Base-by-base conservation (phyloP, 2,329 filamentous ascomycete genomes). In the Pestalotiopsis sp. region DNA sequence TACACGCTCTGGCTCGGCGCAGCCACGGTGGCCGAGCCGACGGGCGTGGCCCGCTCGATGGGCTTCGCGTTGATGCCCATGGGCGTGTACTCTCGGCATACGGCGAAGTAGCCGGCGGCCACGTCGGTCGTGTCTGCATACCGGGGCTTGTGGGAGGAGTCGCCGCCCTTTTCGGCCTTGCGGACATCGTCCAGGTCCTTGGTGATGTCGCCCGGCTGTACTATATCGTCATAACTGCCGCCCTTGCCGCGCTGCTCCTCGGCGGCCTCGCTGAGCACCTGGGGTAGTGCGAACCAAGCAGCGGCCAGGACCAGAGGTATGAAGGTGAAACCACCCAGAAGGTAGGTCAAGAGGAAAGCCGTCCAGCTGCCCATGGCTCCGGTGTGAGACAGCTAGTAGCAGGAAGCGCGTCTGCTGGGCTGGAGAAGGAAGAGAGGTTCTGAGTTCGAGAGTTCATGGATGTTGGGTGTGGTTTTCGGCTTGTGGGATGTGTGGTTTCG, bases 31-130 rank as follows among this genome's bases (percentile, higher is more conserved):
- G 88, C 81, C 68, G 92, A 90, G 20, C 93, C 94, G 13, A 93
- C 89, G 5, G 94, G 93, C 0, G 93, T 95, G 39, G 91, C 89
- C 70, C 94, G 89, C 82, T 97, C 95, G 69, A 95, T 94, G 5
- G 95, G 94, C 81, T 95, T 97, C 70, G 94, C 93, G 83, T 97
- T 97, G 79, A 97, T 91, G 57, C 94, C 95, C 78, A 94, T 94
- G 57, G 95, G 93, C 0, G 93, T 93, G 81, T 96, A 98, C 82
- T 97, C 94, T 78, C 95, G 89, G 78, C 93, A 97, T 17, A 98
- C 94, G n/a, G 94, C 93, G 80, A 98, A 98, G 82, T 97, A 98
- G 20, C 94, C 95, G 9, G 94, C 93, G 2, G 94, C 93, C 56
- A 94, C 92, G 77, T 97, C 93, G 41, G 90, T 85, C 69, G 94